Percentiles rank a stretch among this genome's conserved stretches.
These are phyloP conservation scores for Dalbergia oliveri DNA, from an alignment of 306 rosid genomes.

Conservation along the genomic window DNA sequence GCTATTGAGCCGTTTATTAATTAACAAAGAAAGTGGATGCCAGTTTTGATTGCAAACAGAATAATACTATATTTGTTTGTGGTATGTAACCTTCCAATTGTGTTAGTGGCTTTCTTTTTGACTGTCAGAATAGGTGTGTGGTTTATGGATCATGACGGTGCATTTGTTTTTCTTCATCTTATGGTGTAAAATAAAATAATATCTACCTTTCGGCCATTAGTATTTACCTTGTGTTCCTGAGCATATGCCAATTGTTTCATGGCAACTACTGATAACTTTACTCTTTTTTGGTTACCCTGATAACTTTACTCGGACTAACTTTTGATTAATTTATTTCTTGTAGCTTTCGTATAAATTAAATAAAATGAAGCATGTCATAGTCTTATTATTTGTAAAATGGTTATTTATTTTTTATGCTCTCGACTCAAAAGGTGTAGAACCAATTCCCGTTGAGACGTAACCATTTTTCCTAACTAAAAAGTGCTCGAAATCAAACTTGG, in stretches of 20 bases:
- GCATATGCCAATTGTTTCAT: neutral
- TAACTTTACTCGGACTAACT: neutral
- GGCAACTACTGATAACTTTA: neutral
- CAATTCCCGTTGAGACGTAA: too few relatives aligned
- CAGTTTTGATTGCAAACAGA: conserved; percentile 28
- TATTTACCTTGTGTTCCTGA: conserved; percentile 3
- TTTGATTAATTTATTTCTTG: neutral
- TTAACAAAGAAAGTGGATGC: neutral
- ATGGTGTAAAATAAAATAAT: conserved; percentile 4
- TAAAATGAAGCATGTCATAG: neutral
- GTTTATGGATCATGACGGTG: conserved; percentile 20
- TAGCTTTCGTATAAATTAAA: neutral
- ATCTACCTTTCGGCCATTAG: neutral
- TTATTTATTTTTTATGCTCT: neutral
- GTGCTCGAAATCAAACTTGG: too few relatives aligned
- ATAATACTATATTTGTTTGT: neutral
- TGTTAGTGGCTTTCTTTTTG: neutral
- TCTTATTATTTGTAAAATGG: neutral
- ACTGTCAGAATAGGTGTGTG: neutral
- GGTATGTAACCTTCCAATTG: conserved; percentile 11
- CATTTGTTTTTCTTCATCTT: conserved; percentile 28
- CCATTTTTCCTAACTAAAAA: too few relatives aligned
- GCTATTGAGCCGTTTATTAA: conserved; percentile 4
- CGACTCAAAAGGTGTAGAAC: neutral
- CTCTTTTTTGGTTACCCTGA: too few relatives aligned